phyloP scores from a whole-genome alignment of 169 alveolate species.

The Plasmodium berghei region DNA sequence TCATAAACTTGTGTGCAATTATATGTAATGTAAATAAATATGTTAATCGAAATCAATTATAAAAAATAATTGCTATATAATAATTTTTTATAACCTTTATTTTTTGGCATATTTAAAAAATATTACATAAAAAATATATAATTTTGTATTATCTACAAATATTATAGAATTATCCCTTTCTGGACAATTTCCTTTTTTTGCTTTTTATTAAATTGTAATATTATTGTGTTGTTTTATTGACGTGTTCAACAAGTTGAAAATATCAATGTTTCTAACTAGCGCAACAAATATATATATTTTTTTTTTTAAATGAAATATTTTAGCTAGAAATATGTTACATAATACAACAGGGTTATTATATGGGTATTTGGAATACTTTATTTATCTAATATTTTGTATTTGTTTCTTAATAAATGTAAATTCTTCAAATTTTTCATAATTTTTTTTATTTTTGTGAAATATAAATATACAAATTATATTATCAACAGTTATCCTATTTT shows the following conservation, averaged over 20 bases:
- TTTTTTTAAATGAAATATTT: too few relatives aligned
- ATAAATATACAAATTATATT: too few relatives aligned
- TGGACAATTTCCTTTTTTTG: not conserved
- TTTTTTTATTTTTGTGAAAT: too few relatives aligned
- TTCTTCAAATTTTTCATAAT: too few relatives aligned
- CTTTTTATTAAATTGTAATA: not conserved
- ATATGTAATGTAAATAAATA: too few relatives aligned
- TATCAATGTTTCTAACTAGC: not conserved
- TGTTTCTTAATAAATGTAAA: too few relatives aligned
- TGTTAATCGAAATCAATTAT: not conserved
- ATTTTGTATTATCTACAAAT: constrained; percentile 2
- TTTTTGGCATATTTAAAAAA: constrained; percentile 66
- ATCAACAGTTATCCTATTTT: too few relatives aligned
- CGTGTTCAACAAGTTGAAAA: not conserved
- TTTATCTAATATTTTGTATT: too few relatives aligned
- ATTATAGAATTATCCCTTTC: not conserved
- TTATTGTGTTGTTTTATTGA: not conserved
- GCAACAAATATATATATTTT: not conserved
- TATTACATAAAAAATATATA: constrained; percentile 25
- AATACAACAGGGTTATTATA: too few relatives aligned
- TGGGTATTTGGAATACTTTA: too few relatives aligned
- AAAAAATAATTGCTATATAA: constrained; percentile 5
- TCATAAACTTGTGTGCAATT: too few relatives aligned
- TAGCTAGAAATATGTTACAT: too few relatives aligned
- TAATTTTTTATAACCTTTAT: constrained; percentile 44